Conservation (phyloP, 2,329 filamentous ascomycete species). For the Pseudogymnoascus sp. region DNA sequence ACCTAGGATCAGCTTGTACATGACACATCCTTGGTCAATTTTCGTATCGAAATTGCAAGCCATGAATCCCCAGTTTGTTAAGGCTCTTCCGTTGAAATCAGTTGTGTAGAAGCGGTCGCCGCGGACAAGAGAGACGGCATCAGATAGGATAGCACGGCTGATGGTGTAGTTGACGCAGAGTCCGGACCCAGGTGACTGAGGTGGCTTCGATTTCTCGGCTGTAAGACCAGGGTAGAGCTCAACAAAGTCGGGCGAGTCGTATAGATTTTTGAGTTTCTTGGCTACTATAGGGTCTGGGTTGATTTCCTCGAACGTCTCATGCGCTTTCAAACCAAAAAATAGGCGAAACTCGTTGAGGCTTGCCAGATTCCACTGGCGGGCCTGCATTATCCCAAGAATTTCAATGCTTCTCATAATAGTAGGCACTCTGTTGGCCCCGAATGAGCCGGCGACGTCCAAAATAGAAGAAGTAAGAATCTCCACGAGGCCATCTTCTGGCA, state of each 20-base stretch:
- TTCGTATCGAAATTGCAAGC: constrained; percentile 65
- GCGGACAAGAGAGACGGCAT: constrained; percentile 51
- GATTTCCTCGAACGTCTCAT: constrained; percentile 75
- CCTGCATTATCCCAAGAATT: constrained; percentile 71
- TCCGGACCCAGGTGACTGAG: constrained; percentile 44
- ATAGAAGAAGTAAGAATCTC: constrained; percentile 60
- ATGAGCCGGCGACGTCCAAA: constrained; percentile 65
- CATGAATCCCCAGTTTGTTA: constrained; percentile 73
- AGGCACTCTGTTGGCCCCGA: constrained; percentile 68
- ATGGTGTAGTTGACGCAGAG: constrained; percentile 46
- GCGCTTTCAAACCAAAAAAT: constrained; percentile 69
- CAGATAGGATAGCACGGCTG: constrained; percentile 49
- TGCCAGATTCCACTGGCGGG: constrained; percentile 67
- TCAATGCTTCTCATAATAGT: constrained; percentile 67
- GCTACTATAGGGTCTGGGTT: constrained; percentile 68
- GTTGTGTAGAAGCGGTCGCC: constrained; percentile 50
- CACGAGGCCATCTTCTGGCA: constrained; percentile 69
- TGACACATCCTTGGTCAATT: constrained; percentile 72
- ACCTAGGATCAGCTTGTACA: constrained; percentile 75
- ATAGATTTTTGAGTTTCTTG: constrained; percentile 57
- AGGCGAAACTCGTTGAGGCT: constrained; percentile 74
- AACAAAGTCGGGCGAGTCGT: constrained; percentile 50
- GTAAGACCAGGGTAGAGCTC: constrained; percentile 64
- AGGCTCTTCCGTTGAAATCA: constrained; percentile 48
- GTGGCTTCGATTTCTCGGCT: constrained; percentile 48